These are phyloP conservation scores for Trichosanthes truncata DNA, from an alignment of 306 rosid genomes.

Conservation along the genomic window DNA sequence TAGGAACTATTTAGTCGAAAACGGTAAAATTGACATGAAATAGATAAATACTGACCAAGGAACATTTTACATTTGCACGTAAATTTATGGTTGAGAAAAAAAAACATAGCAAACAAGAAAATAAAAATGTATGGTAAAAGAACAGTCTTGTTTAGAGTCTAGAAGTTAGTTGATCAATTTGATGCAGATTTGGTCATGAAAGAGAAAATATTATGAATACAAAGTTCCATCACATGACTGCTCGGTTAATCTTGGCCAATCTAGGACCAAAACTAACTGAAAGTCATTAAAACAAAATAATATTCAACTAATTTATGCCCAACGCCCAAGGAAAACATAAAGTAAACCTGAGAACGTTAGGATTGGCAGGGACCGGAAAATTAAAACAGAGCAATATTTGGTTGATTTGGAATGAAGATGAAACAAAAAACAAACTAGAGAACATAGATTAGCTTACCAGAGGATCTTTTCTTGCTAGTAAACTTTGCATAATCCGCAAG, in stretches of 20 bases:
- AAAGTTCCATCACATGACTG: not conserved
- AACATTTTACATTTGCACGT: not conserved
- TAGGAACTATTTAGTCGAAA: not conserved
- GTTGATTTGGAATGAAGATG: not conserved
- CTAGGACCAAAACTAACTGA: not conserved
- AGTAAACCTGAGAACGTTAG: not conserved
- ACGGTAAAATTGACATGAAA: not conserved
- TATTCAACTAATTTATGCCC: not conserved
- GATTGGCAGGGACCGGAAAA: not conserved
- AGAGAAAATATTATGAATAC: not conserved
- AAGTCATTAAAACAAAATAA: not conserved
- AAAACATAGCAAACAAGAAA: not conserved
- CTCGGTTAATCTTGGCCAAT: not conserved
- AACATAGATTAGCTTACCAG: conserved; percentile 27
- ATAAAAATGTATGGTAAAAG: not conserved
- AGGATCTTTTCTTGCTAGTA: conserved; percentile 29
- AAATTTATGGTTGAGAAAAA: not conserved
- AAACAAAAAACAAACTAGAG: not conserved
- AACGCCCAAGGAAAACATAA: not conserved
- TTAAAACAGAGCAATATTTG: not conserved
- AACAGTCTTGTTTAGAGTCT: not conserved
- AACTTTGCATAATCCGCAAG: conserved; percentile 73
- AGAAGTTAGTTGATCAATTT: not conserved
- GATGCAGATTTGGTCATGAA: not conserved
- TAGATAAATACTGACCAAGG: not conserved